Evolutionary conservation across 2,329 filamentous ascomycete genomes (phyloP), one percentile per base, ranked within the genome.

Genomic region (Rutstroemia sp.): DNA sequence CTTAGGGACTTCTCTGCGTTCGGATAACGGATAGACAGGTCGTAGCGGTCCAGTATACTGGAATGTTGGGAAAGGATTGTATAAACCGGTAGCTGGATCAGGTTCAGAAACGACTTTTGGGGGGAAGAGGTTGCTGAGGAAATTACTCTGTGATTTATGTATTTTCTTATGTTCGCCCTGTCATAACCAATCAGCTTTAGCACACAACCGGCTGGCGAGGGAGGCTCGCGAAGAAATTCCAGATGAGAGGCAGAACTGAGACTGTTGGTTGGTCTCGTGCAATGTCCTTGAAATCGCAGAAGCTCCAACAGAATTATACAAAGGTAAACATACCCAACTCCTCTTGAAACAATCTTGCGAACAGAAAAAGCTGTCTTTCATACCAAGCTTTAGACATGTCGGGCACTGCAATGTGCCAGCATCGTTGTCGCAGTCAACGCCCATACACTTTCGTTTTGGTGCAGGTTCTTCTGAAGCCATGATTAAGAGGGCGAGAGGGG

Each of bases 331-430:
- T 84, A 97, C 94, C 94, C 94, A 99, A 78, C 91, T 99, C 73
- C 85, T 87, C 80, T 96, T 97, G 77, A 99, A 99, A 78, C 94
- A 99, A 66, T 97, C 94, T 73, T 99, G 94, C 27, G 91, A 91
- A 77, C 94, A 99, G 76, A 97, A 99, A 75, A 85, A 96, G 76
- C 90, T 95, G 69, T 94, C 90, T 70, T 92, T 85, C 66, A 85
- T 86, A 54, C 87, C 89, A 46, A 92, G 77, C 75, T 96, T 96
- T 68, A 96, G 79, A 71, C 94, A 99, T 50, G 90, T 97, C 54
- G 94, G 94, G 73, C 94, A 99, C 73, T 97, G 92, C 48, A 99
- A 77, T 54, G 85, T 79, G 59, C 90, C 86, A 57, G 92, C 92
- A 62, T 92, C 86, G 62, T 96, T 96, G 42, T 81, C 78, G 78